Evolutionary conservation across 768 basidiomycete genomes (phyloP).

Genomic region (Agrocybe praecox): DNA sequence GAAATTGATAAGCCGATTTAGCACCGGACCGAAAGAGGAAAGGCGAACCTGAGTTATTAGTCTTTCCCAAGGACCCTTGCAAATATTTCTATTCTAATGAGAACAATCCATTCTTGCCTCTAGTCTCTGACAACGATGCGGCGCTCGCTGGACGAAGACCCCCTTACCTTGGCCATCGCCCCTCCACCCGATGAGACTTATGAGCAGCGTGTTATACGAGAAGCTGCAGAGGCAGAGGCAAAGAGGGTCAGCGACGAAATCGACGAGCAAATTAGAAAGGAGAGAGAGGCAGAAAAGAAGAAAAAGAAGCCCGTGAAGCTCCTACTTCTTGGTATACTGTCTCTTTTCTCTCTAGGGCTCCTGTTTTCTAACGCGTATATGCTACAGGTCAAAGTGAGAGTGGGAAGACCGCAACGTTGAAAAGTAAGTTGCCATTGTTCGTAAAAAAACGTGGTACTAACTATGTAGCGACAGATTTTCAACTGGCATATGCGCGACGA

Average conservation of each 20-base stretch:
- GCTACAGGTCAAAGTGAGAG: slow-evolving; percentile 67
- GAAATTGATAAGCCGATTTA: background rate
- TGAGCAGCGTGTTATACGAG: slow-evolving; percentile 54
- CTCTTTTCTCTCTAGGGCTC: slow-evolving; percentile 3
- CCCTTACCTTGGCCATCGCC: slow-evolving; percentile 58
- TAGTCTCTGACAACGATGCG: slow-evolving; percentile 17
- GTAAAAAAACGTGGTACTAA: background rate
- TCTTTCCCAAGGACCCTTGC: background rate
- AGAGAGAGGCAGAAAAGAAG: slow-evolving; percentile 58
- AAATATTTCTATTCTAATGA: background rate
- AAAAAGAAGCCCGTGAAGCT: slow-evolving; percentile 74
- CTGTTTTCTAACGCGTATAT: slow-evolving; percentile 2
- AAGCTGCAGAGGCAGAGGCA: slow-evolving; percentile 64
- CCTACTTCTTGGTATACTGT: slow-evolving; percentile 60
- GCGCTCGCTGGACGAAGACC: slow-evolving; percentile 54
- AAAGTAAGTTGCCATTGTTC: slow-evolving; percentile 48
- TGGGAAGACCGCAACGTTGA: slow-evolving; percentile 79
- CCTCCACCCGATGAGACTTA: slow-evolving; percentile 68
- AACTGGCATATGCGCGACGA: slow-evolving; percentile 68
- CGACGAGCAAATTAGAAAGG: slow-evolving; percentile 70
- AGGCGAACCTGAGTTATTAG: slow-evolving; percentile 6
- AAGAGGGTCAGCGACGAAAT: slow-evolving; percentile 70
- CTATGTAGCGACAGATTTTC: slow-evolving; percentile 53
- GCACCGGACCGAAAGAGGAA: background rate
- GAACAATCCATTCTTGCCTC: background rate